phyloP scores from a whole-genome alignment of 2,329 filamentous ascomycete species.

The Periconia macrospinosa region DNA sequence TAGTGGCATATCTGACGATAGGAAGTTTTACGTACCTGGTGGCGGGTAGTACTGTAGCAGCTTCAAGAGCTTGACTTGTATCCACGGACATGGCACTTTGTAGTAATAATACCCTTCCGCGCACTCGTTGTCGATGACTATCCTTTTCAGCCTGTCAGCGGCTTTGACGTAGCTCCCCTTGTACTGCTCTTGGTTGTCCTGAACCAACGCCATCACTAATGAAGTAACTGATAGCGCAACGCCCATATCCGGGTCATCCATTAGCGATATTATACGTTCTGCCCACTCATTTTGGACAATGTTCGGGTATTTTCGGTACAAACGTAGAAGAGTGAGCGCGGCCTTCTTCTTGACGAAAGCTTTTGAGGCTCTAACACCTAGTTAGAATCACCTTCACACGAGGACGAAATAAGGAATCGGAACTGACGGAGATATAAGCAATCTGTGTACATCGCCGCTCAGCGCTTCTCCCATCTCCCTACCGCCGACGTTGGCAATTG shows the following conservation, averaged over 20 bases:
- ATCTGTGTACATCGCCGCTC: constrained; percentile 85
- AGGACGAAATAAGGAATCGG: not conserved
- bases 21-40: constrained; percentile 62
- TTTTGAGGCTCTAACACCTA: constrained; percentile 69
- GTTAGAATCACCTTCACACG: constrained; percentile 28
- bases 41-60: constrained; percentile 95
- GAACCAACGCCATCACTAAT: constrained; percentile 88
- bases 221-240: constrained; percentile 95
- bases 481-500: constrained; percentile 95
- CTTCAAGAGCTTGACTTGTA: constrained; percentile 91
- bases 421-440: constrained; percentile 89
- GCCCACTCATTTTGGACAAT: constrained; percentile 98
- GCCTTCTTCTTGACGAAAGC: constrained; percentile 99
- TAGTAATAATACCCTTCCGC: constrained; percentile 95
- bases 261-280: constrained; percentile 96
- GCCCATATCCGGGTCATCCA: constrained; percentile 94
- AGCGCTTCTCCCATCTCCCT: constrained; percentile 97
- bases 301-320: constrained; percentile 91
- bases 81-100: constrained; percentile 98
- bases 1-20: not conserved
- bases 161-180: constrained; percentile 94
- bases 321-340: constrained; percentile 83
- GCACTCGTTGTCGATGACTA: constrained; percentile 88
- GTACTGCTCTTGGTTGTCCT: constrained; percentile 93
- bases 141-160: constrained; percentile 82